Conservation (phyloP, 768 basidiomycete species). For the Rhizopogon roseolus region DNA sequence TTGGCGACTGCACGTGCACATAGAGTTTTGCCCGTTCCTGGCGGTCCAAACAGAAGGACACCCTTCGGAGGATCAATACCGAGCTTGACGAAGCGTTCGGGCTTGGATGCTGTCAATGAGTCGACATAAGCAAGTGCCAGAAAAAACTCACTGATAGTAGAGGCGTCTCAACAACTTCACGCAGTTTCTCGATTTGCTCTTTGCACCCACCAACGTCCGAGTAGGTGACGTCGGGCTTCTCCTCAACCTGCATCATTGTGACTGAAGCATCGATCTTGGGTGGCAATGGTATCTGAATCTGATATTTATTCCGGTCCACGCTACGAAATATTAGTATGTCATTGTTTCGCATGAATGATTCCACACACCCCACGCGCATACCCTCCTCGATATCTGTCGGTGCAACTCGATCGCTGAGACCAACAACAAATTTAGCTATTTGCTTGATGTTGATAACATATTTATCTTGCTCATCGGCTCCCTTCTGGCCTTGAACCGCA, state of each 20-base stretch:
- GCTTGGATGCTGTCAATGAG: conserved; percentile 46
- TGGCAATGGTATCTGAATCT: conserved; percentile 97
- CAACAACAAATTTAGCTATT: conserved; percentile 99
- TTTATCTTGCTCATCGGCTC: conserved; percentile 98
- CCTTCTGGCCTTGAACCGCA: conserved; percentile 83
- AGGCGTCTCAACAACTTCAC: conserved; percentile 97
- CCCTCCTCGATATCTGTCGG: conserved; percentile 99
- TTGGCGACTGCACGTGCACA: conserved; percentile 98
- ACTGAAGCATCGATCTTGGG: conserved; percentile 99
- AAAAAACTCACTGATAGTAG: conserved; percentile 73
- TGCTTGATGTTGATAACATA: conserved; percentile 99
- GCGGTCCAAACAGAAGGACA: conserved; percentile 91
- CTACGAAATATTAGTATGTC: conserved; percentile 34
- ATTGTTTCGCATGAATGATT: not conserved
- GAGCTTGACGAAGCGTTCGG: conserved; percentile 97
- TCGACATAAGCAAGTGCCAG: not conserved
- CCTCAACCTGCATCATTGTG: conserved; percentile 99
- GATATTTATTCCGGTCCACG: conserved; percentile 94
- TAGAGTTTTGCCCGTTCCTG: conserved; percentile 97
- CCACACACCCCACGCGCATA: conserved; percentile 95
- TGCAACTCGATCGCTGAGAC: conserved; percentile 92
- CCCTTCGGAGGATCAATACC: conserved; percentile 99
- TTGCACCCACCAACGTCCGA: conserved; percentile 98
- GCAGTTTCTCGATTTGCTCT: conserved; percentile 98
- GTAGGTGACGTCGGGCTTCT: conserved; percentile 97